Conservation (phyloP, 2,329 filamentous ascomycete genomes). For the Colletotrichum siamense region DNA sequence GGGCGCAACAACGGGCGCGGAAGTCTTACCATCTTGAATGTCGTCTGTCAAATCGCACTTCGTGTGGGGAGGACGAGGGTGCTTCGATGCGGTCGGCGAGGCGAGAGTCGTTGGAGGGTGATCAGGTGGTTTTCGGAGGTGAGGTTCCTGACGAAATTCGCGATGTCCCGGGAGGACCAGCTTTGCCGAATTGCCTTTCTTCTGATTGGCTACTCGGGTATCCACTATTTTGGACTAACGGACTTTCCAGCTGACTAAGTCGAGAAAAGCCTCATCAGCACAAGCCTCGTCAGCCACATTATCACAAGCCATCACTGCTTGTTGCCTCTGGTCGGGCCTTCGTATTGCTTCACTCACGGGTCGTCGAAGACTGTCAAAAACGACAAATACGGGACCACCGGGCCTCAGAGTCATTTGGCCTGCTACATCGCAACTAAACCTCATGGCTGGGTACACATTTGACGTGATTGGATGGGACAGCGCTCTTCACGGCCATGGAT, state of each 20-base stretch:
- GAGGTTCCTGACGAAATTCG: constrained; percentile 24
- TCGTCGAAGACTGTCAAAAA: background rate
- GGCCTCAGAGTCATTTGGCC: background rate
- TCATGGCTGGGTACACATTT: background rate
- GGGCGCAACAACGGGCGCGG: background rate
- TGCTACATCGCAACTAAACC: background rate
- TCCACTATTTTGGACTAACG: background rate
- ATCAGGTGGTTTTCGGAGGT: constrained; percentile 6
- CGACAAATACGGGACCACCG: background rate
- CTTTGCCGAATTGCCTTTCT: constrained; percentile 20
- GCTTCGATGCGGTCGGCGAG: constrained; percentile 18
- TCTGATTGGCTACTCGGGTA: constrained; percentile 10
- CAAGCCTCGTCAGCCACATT: background rate
- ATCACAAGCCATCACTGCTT: background rate
- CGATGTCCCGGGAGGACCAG: constrained; percentile 24
- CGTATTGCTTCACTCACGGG: too few relatives aligned
- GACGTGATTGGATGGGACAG: background rate
- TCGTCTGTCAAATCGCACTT: constrained; percentile 11
- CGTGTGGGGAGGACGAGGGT: background rate
- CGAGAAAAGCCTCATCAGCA: background rate
- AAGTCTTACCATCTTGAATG: constrained; percentile 41
- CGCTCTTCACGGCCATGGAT: background rate
- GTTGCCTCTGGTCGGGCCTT: background rate
- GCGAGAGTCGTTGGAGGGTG: background rate
- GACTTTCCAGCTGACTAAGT: background rate